Conservation (phyloP, 495 filamentous ascomycete species). For the Penicillium taxi region DNA sequence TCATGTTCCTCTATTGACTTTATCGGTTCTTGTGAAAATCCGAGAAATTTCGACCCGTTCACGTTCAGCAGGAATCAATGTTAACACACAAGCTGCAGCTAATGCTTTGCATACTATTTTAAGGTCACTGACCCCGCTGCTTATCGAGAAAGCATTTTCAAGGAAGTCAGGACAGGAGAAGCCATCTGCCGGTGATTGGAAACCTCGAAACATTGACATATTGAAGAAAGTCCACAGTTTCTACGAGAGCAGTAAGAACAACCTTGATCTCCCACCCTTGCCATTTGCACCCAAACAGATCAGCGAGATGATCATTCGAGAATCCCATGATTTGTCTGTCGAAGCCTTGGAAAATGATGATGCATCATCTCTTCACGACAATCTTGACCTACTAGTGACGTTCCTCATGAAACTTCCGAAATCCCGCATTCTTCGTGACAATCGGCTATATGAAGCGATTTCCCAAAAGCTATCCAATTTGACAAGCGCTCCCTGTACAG, state of each 20-base stretch:
- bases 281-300: slow-evolving; percentile 52
- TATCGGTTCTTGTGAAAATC: slow-evolving; percentile 57
- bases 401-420: slow-evolving; percentile 52
- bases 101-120: slow-evolving; percentile 26
- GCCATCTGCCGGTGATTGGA: slow-evolving; percentile 9
- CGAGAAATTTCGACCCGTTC: slow-evolving; percentile 18
- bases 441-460: slow-evolving; percentile 49
- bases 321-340: slow-evolving; percentile 48
- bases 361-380: slow-evolving; percentile 29
- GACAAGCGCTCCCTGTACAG: slow-evolving; percentile 21
- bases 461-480: slow-evolving; percentile 23
- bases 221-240: slow-evolving; percentile 55
- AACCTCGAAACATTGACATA: slow-evolving; percentile 35
- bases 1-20: slow-evolving; percentile 69
- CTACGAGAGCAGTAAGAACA: slow-evolving; percentile 46
- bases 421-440: slow-evolving; percentile 44
- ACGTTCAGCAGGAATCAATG: slow-evolving; percentile 1
- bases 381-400: slow-evolving; percentile 44
- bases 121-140: slow-evolving; percentile 41
- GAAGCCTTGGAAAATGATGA: slow-evolving; percentile 23
- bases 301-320: slow-evolving; percentile 54
- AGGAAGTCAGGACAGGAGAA: slow-evolving; percentile 27
- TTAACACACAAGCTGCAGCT: slow-evolving; percentile 19
- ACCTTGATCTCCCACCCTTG: slow-evolving; percentile 36
- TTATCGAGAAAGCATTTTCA: slow-evolving; percentile 64